phyloP scores from a whole-genome alignment of 192 early-diverging fungal species.

The Coemansia sp. region DNA sequence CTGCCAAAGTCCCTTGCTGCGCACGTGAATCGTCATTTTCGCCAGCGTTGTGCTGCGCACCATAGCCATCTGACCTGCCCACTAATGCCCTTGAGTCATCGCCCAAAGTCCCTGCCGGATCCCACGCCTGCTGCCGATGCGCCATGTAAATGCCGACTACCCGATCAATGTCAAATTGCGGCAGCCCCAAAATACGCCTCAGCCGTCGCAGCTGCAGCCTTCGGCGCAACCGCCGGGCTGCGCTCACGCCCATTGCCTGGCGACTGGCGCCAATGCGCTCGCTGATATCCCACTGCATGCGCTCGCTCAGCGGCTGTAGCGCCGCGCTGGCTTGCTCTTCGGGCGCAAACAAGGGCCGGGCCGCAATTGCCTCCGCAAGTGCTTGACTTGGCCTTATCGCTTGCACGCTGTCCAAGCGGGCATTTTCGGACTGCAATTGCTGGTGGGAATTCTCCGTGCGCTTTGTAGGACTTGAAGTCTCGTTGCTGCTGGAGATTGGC shows the following conservation, averaged over 20 bases:
- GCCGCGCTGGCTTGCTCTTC: too few species aligned
- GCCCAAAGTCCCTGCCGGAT: neutral
- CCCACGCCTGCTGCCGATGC: constrained; percentile 29
- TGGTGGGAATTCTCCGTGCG: too few species aligned
- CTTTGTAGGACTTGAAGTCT: too few species aligned
- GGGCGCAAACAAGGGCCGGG: too few species aligned
- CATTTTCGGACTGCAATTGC: too few species aligned
- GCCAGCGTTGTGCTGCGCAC: neutral
- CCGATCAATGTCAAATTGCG: constrained; percentile 67
- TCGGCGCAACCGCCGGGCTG: constrained; percentile 28
- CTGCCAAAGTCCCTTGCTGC: too few species aligned
- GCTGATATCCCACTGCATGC: constrained; percentile 36
- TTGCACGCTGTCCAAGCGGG: too few species aligned
- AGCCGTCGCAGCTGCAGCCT: constrained; percentile 55
- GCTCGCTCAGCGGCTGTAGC: constrained; percentile 18
- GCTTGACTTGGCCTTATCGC: too few species aligned
- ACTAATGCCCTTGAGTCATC: neutral
- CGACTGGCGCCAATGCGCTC: constrained; percentile 20
- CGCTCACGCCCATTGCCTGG: constrained; percentile 2
- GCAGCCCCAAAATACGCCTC: constrained; percentile 62
- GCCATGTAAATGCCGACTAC: constrained; percentile 31
- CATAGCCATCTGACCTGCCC: constrained; percentile 28
- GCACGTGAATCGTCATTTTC: too few species aligned
- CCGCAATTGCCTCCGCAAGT: too few species aligned
- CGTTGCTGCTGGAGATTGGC: too few species aligned